These are phyloP conservation scores for Gracilariopsis chorda DNA, from an alignment of 23 red algal species.

Conservation along the genomic window DNA sequence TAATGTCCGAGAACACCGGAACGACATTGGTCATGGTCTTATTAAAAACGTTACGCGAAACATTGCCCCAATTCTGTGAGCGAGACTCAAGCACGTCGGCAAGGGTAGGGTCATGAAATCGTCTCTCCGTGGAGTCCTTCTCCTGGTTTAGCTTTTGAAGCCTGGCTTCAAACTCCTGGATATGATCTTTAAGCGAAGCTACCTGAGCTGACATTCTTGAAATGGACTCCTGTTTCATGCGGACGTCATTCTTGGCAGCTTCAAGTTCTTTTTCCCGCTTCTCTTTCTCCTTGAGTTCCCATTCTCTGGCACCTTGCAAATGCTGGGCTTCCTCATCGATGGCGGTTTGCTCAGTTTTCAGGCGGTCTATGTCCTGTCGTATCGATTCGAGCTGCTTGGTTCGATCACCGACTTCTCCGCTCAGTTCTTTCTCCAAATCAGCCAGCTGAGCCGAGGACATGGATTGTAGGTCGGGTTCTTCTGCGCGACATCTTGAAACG, in stretches of 20 bases:
- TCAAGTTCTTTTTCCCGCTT: slow-evolving; percentile 64
- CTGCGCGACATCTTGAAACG: slow-evolving; percentile 16
- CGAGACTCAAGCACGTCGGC: slow-evolving; percentile 66
- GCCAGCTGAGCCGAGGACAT: slow-evolving; percentile 38
- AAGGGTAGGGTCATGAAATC: slow-evolving; percentile 59
- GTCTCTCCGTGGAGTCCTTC: slow-evolving; percentile 46
- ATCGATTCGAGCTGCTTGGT: slow-evolving; percentile 21
- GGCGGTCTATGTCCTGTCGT: slow-evolving; percentile 29
- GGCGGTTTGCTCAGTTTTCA: slow-evolving; percentile 44
- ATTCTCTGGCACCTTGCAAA: slow-evolving; percentile 61
- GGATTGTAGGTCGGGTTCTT: slow-evolving; percentile 39
- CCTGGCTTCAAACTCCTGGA: slow-evolving; percentile 39
- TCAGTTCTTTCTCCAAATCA: slow-evolving; percentile 27
- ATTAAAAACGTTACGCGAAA: slow-evolving; percentile 65
- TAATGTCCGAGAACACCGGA: slow-evolving; percentile 38
- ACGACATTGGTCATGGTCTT: slow-evolving; percentile 71
- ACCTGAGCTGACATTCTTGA: slow-evolving; percentile 57
- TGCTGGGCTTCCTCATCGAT: slow-evolving; percentile 61
- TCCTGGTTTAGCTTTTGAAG: slow-evolving; percentile 65
- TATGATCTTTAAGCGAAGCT: slow-evolving; percentile 57
- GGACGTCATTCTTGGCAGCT: slow-evolving; percentile 72
- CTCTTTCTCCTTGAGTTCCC: slow-evolving; percentile 56
- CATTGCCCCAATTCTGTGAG: slow-evolving; percentile 61
- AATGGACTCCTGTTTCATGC: slow-evolving; percentile 62
- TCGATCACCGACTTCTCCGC: slow-evolving; percentile 34